Conservation (phyloP, 1,284 basidiomycete genomes). For the Rhodotorula sp. region DNA sequence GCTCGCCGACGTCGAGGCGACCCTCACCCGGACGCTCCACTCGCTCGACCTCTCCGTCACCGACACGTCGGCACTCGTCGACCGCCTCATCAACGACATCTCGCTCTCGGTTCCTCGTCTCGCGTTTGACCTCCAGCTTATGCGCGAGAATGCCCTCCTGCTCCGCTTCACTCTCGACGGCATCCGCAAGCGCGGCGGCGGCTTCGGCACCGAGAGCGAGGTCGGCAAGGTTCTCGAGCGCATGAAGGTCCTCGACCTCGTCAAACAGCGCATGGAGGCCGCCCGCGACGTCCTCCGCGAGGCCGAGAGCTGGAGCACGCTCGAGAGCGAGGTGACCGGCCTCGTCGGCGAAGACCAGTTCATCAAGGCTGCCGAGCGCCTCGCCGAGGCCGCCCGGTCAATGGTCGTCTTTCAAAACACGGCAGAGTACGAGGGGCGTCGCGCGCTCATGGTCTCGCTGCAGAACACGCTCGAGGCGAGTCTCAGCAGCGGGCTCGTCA, state of each 20-base stretch:
- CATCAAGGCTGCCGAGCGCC: conserved; percentile 79
- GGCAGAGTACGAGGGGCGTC: conserved; percentile 76
- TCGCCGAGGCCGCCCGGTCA: conserved; percentile 80
- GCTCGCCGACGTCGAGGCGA: conserved; percentile 70
- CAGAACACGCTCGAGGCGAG: conserved; percentile 92
- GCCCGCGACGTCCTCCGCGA: conserved; percentile 81
- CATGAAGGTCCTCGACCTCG: conserved; percentile 73
- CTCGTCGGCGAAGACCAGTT: conserved; percentile 70
- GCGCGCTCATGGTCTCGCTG: conserved; percentile 78
- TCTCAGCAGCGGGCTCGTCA: conserved; percentile 78
- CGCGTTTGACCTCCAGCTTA: conserved; percentile 90
- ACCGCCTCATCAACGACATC: conserved; percentile 84
- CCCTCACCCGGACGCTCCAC: conserved; percentile 70
- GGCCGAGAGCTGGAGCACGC: conserved; percentile 89
- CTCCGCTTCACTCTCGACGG: conserved; percentile 58
- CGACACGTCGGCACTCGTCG: conserved; percentile 79
- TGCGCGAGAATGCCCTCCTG: conserved; percentile 81
- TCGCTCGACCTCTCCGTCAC: conserved; percentile 77
- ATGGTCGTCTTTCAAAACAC: conserved; percentile 90
- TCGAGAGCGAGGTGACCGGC: conserved; percentile 84
- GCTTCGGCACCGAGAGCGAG: conserved; percentile 53
- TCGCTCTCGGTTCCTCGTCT: conserved; percentile 82
- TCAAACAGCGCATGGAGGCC: conserved; percentile 81
- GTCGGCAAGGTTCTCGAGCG: conserved; percentile 65
- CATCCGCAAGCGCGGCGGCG: conserved; percentile 44